Conservation (phyloP, 2,329 filamentous ascomycete species). For the Coniella vitis region DNA sequence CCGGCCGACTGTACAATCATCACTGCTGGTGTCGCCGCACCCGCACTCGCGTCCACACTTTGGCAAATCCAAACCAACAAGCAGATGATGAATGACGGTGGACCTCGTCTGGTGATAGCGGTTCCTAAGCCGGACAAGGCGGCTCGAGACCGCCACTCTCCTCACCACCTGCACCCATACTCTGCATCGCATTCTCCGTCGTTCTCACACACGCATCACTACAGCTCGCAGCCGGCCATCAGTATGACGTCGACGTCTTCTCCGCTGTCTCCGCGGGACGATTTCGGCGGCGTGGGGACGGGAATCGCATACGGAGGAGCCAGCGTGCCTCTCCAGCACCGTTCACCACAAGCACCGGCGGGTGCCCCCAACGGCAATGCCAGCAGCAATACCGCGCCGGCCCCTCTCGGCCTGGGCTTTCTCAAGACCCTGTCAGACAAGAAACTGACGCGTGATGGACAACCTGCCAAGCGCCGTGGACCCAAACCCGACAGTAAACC, state of each 20-base stretch:
- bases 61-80: neutral
- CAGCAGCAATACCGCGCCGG: constrained; percentile 23
- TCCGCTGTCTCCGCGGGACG: constrained; percentile 11
- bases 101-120: constrained; percentile 5
- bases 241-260: constrained; percentile 8
- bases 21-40: neutral
- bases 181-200: neutral
- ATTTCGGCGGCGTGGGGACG: constrained; percentile 9
- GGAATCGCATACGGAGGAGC: constrained; percentile 11
- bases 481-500: constrained; percentile 97
- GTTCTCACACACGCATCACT: neutral
- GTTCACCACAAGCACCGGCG: neutral
- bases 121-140: constrained; percentile 1
- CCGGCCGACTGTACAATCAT: no score
- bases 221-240: neutral
- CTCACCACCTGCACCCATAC: neutral
- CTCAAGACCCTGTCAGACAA: constrained; percentile 66
- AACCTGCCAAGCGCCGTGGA: constrained; percentile 79
- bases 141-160: neutral
- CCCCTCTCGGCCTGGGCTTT: constrained; percentile 48
- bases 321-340: no score
- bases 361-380: neutral
- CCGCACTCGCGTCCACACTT: no score
- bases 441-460: constrained; percentile 77
- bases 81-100: constrained; percentile 11